Evolutionary conservation across 2,329 filamentous ascomycete genomes (phyloP).

Genomic region (Blastomyces silverae): DNA sequence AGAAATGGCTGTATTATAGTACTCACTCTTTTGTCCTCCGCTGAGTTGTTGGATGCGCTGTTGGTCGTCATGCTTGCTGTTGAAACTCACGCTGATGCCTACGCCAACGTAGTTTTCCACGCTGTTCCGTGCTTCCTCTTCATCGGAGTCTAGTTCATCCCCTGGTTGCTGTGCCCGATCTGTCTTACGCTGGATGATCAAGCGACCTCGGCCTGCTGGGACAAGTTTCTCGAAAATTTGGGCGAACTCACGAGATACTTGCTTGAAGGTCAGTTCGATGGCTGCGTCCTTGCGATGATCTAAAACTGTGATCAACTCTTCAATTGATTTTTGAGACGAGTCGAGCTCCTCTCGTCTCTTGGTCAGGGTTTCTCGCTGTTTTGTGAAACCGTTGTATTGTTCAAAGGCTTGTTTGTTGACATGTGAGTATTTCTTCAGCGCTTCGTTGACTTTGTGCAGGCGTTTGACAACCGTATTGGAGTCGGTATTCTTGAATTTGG

Average conservation of each 20-base stretch:
- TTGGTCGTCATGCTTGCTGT: slow-evolving; percentile 96
- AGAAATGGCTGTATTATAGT: slow-evolving; percentile 1
- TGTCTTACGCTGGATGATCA: slow-evolving; percentile 86
- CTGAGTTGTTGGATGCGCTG: slow-evolving; percentile 96
- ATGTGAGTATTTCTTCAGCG: slow-evolving; percentile 91
- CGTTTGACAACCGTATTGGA: slow-evolving; percentile 65
- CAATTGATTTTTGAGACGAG: slow-evolving; percentile 75
- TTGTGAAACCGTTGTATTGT: slow-evolving; percentile 96
- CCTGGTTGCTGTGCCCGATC: slow-evolving; percentile 58
- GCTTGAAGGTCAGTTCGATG: slow-evolving; percentile 96
- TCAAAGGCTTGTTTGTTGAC: slow-evolving; percentile 99
- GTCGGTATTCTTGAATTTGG: slow-evolving; percentile 78
- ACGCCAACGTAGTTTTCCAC: slow-evolving; percentile 97
- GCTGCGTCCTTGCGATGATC: slow-evolving; percentile 96
- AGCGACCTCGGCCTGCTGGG: slow-evolving; percentile 79
- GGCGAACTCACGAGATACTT: slow-evolving; percentile 88
- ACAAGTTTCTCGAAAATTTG: slow-evolving; percentile 93
- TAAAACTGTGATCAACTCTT: slow-evolving; percentile 83
- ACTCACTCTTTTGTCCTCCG: slow-evolving; percentile 92
- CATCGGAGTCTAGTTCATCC: slow-evolving; percentile 60
- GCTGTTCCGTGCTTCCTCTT: slow-evolving; percentile 51
- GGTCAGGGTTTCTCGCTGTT: slow-evolving; percentile 78
- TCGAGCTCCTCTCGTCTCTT: slow-evolving; percentile 82
- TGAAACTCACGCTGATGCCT: slow-evolving; percentile 95
- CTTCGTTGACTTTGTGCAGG: slow-evolving; percentile 85